Conservation (phyloP, 495 filamentous ascomycete genomes). For the Talaromyces borbonicus region DNA sequence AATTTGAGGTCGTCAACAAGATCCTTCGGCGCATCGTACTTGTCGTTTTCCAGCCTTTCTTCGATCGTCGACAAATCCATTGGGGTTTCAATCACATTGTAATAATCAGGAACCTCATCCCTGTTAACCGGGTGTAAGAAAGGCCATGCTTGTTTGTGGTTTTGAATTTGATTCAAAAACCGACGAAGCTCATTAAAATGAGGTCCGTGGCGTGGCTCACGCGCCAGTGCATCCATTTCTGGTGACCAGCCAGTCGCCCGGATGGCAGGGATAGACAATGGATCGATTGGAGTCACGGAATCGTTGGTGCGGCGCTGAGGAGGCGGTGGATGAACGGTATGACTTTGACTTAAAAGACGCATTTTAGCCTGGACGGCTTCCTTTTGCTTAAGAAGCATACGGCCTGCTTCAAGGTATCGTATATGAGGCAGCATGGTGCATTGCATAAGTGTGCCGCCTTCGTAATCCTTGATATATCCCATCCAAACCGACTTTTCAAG, state of each 20-base stretch:
- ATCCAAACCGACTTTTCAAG: slow-evolving; percentile 88
- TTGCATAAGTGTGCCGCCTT: slow-evolving; percentile 98
- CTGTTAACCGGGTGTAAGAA: slow-evolving; percentile 89
- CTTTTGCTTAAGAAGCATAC: slow-evolving; percentile 96
- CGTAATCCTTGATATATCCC: slow-evolving; percentile 99
- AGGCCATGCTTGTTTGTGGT: slow-evolving; percentile 84
- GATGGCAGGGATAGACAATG: slow-evolving; percentile 71
- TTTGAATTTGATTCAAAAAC: slow-evolving; percentile 91
- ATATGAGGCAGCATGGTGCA: slow-evolving; percentile 94
- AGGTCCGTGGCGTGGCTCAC: slow-evolving; percentile 93
- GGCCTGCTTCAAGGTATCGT: slow-evolving; percentile 81
- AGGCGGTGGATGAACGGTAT: slow-evolving; percentile 77
- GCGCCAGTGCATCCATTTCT: slow-evolving; percentile 93
- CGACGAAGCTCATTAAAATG: slow-evolving; percentile 91
- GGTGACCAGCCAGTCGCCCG: slow-evolving; percentile 87
- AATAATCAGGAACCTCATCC: slow-evolving; percentile 94
- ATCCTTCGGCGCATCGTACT: slow-evolving; percentile 83
- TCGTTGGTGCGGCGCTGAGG: slow-evolving; percentile 81
- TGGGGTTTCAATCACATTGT: slow-evolving; percentile 94
- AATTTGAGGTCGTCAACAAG: slow-evolving; percentile 86
- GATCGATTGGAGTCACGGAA: slow-evolving; percentile 59
- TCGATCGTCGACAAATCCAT: slow-evolving; percentile 98
- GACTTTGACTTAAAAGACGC: slow-evolving; percentile 76
- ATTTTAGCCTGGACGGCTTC: slow-evolving; percentile 92
- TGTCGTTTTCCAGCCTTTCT: slow-evolving; percentile 84